Conservation (phyloP, 768 basidiomycete genomes). For the Tephrocybe sp. region DNA sequence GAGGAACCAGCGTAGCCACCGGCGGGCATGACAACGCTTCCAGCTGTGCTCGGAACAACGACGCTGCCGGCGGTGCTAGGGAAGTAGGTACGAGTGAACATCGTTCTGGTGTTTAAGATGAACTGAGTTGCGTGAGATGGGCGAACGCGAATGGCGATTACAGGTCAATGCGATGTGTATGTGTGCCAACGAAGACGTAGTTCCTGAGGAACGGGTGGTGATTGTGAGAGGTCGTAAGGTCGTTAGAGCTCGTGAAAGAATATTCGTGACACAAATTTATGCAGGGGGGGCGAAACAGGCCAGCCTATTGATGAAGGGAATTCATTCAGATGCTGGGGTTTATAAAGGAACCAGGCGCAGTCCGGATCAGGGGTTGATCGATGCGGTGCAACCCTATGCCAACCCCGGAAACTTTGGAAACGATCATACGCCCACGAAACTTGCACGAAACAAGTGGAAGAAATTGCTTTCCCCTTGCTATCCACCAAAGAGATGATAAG, state of each 20-base stretch:
- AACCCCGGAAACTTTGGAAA: constrained; percentile 4
- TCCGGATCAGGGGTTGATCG: constrained; percentile 11
- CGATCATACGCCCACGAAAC: constrained; percentile 1
- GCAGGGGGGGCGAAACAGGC: constrained; percentile 16
- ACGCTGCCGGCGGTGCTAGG: constrained; percentile 20
- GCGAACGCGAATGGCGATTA: constrained; percentile 1
- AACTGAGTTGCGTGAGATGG: background rate
- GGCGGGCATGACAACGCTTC: constrained; percentile 13
- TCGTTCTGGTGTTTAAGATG: constrained; percentile 1
- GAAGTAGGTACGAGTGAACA: constrained; percentile 20
- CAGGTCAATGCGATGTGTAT: background rate
- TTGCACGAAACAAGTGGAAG: background rate
- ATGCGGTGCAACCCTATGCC: constrained; percentile 7
- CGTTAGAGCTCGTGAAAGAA: constrained; percentile 19
- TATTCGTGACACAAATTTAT: constrained; percentile 12
- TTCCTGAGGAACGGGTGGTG: no score
- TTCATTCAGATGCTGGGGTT: background rate
- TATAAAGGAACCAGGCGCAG: constrained; percentile 1
- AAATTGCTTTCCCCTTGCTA: no score
- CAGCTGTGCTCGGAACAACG: constrained; percentile 14
- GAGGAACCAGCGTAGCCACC: constrained; percentile 10
- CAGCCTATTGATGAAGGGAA: constrained; percentile 21
- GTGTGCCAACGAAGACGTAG: background rate
- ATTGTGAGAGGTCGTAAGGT: constrained; percentile 18
- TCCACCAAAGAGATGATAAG: no score